Base-by-base conservation (phyloP, 2,329 filamentous ascomycete species). In the Penicillium italicum region DNA sequence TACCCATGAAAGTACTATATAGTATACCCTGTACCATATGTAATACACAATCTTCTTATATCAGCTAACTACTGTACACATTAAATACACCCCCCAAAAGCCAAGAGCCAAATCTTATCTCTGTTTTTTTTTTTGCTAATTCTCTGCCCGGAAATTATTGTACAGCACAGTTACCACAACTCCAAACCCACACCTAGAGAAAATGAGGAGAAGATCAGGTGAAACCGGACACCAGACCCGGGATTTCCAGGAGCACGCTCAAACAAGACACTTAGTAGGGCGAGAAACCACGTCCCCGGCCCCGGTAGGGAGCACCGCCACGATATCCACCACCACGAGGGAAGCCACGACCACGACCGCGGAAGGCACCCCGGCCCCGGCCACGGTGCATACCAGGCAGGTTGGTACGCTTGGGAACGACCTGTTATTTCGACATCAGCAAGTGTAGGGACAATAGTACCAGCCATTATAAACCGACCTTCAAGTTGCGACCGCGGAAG, bases 371-470 rank as follows among this genome's bases (percentile, higher is more conserved):
- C 53, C 75, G 73, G 55, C 76, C 75, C 28, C 80, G 78, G 54
- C 91, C 91, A 61, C 93, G 86, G 65, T 84, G 88, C 91, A 99
- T 93, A 58, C 94, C 94, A 1, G 94, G 94, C 50, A 99, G 80
- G 72, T 99, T 99, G 66, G 94, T 99, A 59, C 94, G 89, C 80
- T 99, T 99, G 33, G 94, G 93, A 22, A 87, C 85, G 55, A 90
- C 87, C 87, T 90, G 58, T 22, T 14, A 10, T 14, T 26, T 43
- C 26, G 12, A 59, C 14, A 38, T 45, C 8, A 49, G 45, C 20
- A 26, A 41, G 34, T 20, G 42, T 18, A 36, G 14, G 11, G 3
- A 37, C 16, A 7, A 42, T 46, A n/a, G 14, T 28, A 45, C n/a
- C 34, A 50, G 7, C 22, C 22, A 30, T 36, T 28, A 33, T 33